Evolutionary conservation across 129 eudicot species (phyloP), one percentile per base, ranked within the genome.

Genomic region (Tagetes erecta): DNA sequence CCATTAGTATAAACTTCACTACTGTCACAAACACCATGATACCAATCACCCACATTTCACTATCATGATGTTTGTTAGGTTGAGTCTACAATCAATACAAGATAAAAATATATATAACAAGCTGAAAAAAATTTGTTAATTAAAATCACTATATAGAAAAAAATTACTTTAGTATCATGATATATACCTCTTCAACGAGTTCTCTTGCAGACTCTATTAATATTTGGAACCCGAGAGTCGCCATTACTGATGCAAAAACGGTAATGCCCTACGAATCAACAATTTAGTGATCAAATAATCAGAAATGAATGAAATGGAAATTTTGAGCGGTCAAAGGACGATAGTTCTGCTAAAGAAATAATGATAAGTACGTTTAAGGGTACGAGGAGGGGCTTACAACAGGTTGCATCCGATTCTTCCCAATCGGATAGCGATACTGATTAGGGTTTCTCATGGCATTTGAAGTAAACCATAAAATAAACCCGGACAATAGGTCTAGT

Each of bases 401-500:
- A 4, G 98, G 98, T 59, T 93, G 98, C 98, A 93, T 93, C 37
- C 98, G 72, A 50, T 86, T 90, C 92, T 93, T 93, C 50, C 98
- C 98, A 27, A 93, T 88, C 5, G 98, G 98, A 80, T 93, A 93
- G 70, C 58, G 87, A 74, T 86, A 90, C 0, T 83, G 96, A 77
- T 93, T 93, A 27, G 98, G 98, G 11, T 77, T 88, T 82, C 76
- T 86, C 98, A 93, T 93, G 69, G 98, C 89, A 52, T 84, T 14
- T 34, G 98, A 76, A 66, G 98, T 93, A 74, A 93, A 93, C 98
- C 98, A 93, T 50, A 93, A 79, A 44, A 93, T 93, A 72, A 93
- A 86, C 10, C 98, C 98, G 7, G 97, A 93, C 38, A 93, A 73
- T 14, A 93, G 84, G 81, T 93, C 98, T 39, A 93, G 68, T 60